phyloP scores from a whole-genome alignment of 176 grass and related monocot species.

The Elaeis guineensis region DNA sequence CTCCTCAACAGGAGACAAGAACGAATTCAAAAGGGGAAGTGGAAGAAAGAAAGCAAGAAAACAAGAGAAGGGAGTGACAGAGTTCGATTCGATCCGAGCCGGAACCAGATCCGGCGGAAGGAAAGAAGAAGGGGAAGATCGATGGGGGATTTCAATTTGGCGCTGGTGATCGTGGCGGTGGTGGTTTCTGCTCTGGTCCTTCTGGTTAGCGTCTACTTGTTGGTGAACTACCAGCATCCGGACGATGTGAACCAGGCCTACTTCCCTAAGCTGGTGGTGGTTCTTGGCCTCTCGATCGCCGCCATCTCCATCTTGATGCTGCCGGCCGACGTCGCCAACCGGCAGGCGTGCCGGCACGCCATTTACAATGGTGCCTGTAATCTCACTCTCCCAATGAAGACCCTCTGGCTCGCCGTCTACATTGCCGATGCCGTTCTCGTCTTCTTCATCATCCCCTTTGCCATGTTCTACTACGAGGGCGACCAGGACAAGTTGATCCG shows the following conservation, averaged over 20 bases:
- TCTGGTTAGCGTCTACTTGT: conserved; percentile 79
- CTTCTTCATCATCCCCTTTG: conserved; percentile 90
- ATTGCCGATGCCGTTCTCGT: conserved; percentile 85
- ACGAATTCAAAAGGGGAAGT: background rate
- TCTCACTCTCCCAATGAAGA: conserved; percentile 89
- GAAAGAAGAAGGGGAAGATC: background rate
- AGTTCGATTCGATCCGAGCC: background rate
- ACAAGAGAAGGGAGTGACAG: no score
- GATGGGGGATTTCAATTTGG: conserved; percentile 99
- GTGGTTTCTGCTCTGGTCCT: conserved; percentile 71
- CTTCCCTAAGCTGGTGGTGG: conserved; percentile 89
- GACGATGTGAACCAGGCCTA: conserved; percentile 96
- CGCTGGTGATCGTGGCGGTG: conserved; percentile 82
- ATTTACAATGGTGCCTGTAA: conserved; percentile 66
- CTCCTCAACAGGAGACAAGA: background rate
- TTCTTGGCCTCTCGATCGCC: conserved; percentile 83
- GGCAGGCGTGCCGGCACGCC: conserved; percentile 56
- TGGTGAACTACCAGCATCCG: conserved; percentile 98
- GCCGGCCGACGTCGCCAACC: conserved; percentile 91
- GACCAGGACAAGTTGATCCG: conserved; percentile 85
- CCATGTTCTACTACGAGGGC: conserved; percentile 99
- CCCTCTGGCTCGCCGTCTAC: conserved; percentile 85
- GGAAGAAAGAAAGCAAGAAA: no score
- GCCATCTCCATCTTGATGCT: conserved; percentile 98
- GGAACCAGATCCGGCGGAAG: conserved; percentile 2